Percentiles rank a stretch among this genome's conserved stretches.
Conservation (phyloP, 345 rosid species). For the Murraya paniculata region DNA sequence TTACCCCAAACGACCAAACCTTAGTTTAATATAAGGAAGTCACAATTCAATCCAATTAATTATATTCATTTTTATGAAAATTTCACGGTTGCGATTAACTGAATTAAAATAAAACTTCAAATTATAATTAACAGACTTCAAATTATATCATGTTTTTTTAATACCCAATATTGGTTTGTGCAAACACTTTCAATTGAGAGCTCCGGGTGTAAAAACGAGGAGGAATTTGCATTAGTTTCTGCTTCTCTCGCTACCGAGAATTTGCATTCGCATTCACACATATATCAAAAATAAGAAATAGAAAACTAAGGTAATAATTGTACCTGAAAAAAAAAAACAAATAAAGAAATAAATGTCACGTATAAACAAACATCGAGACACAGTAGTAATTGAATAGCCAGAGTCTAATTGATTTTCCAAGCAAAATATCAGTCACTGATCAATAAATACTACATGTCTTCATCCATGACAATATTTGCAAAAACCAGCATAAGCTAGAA, state of each 20-base stretch:
- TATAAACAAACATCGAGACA: neutral
- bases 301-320: too few relatives aligned
- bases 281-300: neutral
- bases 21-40: neutral
- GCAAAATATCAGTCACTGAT: neutral
- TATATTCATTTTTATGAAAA: too few relatives aligned
- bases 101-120: too few relatives aligned
- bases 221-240: neutral
- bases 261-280: neutral
- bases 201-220: neutral
- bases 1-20: neutral
- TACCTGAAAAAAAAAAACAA: too few relatives aligned
- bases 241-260: too few relatives aligned
- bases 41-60: neutral
- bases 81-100: too few relatives aligned
- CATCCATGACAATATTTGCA: neutral
- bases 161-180: neutral
- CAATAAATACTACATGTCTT: neutral
- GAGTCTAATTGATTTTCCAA: neutral
- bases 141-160: too few relatives aligned
- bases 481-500: neutral
- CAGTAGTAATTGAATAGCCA: neutral
- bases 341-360: too few relatives aligned
- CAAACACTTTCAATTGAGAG: neutral
- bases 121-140: too few relatives aligned